Base-by-base conservation (phyloP, 2,329 filamentous ascomycete species). In the Ophiostoma himal-ulmi region DNA sequence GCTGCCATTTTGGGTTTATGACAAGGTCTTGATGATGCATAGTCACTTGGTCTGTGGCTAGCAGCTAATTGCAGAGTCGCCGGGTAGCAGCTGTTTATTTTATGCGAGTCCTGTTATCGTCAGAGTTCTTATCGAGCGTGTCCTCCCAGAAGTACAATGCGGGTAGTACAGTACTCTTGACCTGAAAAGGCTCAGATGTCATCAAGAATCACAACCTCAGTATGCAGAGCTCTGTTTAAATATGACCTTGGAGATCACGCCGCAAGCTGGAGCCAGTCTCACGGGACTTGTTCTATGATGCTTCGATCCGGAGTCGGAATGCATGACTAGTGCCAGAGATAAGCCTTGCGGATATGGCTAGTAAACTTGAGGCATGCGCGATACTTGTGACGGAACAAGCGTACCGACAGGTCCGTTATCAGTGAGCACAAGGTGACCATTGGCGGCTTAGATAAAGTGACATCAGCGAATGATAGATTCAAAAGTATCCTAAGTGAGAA, bases 321-420 rank as follows among this genome's bases (percentile, higher is more conserved):
- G 22, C 52, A 57, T 57, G 52, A 57, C 52, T 57, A 57, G 52
- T 22, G 52, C n/a, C 13, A 57, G 52, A 30, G 52, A 57, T 57
- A 57, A 57, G 52, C 52, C 52, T 57, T 57, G 52, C 52, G 52
- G 52, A 26, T 57, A 57, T 57, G 52, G 52, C 30, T 30, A 30
- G 30, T 30, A 30, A 30, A 30, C 30, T 30, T 30, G 30, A 3
- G 30, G 30, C 30, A 30, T 4, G 30, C 30, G 30, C 30, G 30
- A 30, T 48, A 48, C 41, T 48, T 20, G 41, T 17, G 17, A 7
- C 14, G 6, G 44, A 20, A 48, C 44, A n/a, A 48, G 44, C 44
- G 44, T n/a, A 48, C 17, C 44, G 44, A 48, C 41, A 44, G 5
- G 41, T 13, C 41, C 41, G 41, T 44, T 48, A 48, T 20, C 44